Base-by-base conservation (phyloP, 805 yeast species). In the Candida caryicola region DNA sequence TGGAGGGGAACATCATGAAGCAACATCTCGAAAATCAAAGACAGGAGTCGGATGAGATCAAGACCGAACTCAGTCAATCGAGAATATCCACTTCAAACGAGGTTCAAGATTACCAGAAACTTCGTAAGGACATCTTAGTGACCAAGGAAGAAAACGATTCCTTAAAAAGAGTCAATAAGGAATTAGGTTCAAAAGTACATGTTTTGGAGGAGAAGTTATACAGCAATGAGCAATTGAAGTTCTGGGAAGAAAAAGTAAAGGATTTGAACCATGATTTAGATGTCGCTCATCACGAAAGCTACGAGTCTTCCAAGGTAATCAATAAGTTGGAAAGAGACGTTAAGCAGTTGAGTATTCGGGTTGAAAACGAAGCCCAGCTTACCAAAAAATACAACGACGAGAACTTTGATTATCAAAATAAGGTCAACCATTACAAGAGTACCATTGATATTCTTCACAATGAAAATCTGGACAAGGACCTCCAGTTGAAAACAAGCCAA, bases 71-170 rank as follows among this genome's bases (percentile, higher is more conserved):
- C 21, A 60, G 47, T 34, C 59, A 56, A 41, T 60, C 68, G 17
- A 60, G 50, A 49, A 40, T 45, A 23, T 57, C 52, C 15, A 53
- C 50, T 17, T 40, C 50, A 14, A 52, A 49, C 36, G 72, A 67
- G 41, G 55, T 47, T 6, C 51, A 45, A 41, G 71, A 64, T 35
- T 68, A 62, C 45, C 66, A 59, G 36, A 58, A 52, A 13, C 48
- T 67, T 23, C 55, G 79, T 42, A 74, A 74, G 31, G 78, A 78
- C 32, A 71, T 75, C 28, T 63, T 81, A 40, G 77, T 79, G 34
- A 58, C 80, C 4, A 61, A 68, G 17, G 87, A 85, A 56, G 93
- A 85, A 52, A 83, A 81, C 50, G 80, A 79, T 50, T 74, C 83
- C 1, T 54, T 84, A 30, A 76, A 74, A 18, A 80, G 71, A 44